These are phyloP conservation scores for Phanerochaete sordida DNA, from an alignment of 768 basidiomycete species.

Conservation along the genomic window DNA sequence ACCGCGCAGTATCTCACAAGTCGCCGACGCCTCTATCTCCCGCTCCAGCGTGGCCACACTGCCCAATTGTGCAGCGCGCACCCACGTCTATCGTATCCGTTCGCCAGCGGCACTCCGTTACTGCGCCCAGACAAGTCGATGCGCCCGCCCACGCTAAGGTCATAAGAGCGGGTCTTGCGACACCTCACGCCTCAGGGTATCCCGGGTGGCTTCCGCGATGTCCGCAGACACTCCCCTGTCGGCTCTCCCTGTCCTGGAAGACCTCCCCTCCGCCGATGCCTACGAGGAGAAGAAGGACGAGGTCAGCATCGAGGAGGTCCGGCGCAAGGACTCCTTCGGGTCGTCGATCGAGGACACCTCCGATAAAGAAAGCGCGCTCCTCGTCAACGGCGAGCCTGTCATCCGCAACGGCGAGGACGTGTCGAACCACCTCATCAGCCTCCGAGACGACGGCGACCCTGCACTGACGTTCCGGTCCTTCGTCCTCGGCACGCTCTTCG, in stretches of 20 bases:
- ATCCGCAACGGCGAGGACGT: slow-evolving; percentile 42
- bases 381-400: slow-evolving; percentile 26
- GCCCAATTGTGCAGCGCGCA: background rate
- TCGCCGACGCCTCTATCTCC: background rate
- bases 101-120: background rate
- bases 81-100: background rate
- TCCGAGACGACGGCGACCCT: slow-evolving; percentile 54
- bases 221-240: background rate
- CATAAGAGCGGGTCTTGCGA: background rate
- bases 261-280: background rate
- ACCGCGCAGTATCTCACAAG: background rate
- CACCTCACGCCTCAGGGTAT: too few species aligned
- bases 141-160: background rate
- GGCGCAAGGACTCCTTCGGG: slow-evolving; percentile 4
- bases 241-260: slow-evolving; percentile 4
- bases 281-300: slow-evolving; percentile 1
- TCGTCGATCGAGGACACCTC: slow-evolving; percentile 1
- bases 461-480: slow-evolving; percentile 56
- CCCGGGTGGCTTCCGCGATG: background rate
- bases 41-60: background rate
- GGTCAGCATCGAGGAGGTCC: background rate
- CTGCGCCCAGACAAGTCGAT: background rate
- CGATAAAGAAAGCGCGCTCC: slow-evolving; percentile 8
- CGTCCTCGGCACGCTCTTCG: slow-evolving; percentile 50
- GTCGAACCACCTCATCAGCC: slow-evolving; percentile 49